phyloP scores from a whole-genome alignment of 2,329 filamentous ascomycete species.

The Aspergillus tamarii region DNA sequence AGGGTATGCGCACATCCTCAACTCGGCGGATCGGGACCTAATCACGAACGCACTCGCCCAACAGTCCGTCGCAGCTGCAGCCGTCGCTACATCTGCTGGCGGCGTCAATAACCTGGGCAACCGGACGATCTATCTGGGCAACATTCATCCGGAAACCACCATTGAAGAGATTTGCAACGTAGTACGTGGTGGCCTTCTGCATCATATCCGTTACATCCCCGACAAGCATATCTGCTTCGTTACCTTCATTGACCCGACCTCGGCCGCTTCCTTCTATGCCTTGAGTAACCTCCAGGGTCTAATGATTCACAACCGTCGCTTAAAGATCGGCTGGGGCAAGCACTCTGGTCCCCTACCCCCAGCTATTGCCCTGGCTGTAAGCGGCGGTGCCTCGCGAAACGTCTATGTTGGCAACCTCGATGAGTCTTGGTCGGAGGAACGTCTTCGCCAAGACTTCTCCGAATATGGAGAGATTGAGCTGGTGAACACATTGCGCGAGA shows the following conservation, averaged over 20 bases:
- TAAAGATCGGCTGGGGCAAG: conserved; percentile 99
- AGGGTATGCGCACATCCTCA: conserved; percentile 93
- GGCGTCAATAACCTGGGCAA: conserved; percentile 98
- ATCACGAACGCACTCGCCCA: conserved; percentile 96
- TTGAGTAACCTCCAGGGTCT: conserved; percentile 95
- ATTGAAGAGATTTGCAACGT: conserved; percentile 99
- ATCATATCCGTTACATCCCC: conserved; percentile 98
- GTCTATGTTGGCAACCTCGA: conserved; percentile 98
- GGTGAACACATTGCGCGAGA: conserved; percentile 94
- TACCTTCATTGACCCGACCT: conserved; percentile 98
- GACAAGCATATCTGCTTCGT: conserved; percentile 99
- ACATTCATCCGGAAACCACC: conserved; percentile 98
- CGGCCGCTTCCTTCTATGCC: conserved; percentile 95
- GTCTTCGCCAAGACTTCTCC: conserved; percentile 91
- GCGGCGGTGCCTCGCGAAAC: conserved; percentile 94
- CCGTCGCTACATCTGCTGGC: conserved; percentile 93
- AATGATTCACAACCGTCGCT: conserved; percentile 97
- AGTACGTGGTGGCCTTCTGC: conserved; percentile 88
- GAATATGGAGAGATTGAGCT: conserved; percentile 98
- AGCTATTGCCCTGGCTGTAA: conserved; percentile 93
- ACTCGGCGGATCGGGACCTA: conserved; percentile 91
- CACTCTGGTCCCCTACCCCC: conserved; percentile 95
- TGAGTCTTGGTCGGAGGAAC: conserved; percentile 95
- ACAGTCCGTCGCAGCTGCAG: conserved; percentile 94
- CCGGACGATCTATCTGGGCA: conserved; percentile 95